phyloP scores from a whole-genome alignment of 2,329 filamentous ascomycete species.

The Trichoderma semiorbis region DNA sequence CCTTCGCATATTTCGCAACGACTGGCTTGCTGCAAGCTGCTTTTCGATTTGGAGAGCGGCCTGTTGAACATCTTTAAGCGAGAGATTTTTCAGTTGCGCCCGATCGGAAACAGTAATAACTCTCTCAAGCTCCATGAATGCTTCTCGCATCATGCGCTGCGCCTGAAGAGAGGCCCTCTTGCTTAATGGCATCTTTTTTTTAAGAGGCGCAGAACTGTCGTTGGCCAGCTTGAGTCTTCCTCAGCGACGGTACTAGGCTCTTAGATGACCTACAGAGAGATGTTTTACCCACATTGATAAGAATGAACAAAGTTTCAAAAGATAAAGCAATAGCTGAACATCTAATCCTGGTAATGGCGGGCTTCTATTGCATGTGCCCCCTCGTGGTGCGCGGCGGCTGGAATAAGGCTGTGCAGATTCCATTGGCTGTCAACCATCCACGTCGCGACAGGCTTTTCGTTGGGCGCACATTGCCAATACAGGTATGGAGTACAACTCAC shows the following conservation, averaged over 20 bases:
- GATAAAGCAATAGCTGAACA: not conserved
- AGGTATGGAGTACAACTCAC: not conserved
- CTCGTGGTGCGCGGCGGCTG: too few species aligned
- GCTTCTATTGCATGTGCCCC: too few species aligned
- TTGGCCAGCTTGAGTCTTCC: not conserved
- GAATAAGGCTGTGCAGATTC: not conserved
- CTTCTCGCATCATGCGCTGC: not conserved
- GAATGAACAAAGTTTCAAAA: not conserved
- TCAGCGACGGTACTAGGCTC: not conserved
- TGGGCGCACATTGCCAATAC: not conserved
- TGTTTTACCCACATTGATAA: not conserved
- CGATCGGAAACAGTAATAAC: not conserved
- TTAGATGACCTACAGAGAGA: not conserved
- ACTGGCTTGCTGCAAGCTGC: slow-evolving; percentile 35
- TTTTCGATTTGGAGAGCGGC: slow-evolving; percentile 39
- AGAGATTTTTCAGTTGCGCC: slow-evolving; percentile 22
- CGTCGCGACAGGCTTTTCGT: not conserved
- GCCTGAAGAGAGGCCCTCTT: not conserved
- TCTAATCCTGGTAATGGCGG: not conserved
- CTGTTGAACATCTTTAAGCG: slow-evolving; percentile 35
- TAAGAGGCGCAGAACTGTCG: not conserved
- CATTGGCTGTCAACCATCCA: not conserved
- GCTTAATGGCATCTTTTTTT: not conserved
- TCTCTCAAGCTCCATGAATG: not conserved
- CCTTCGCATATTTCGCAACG: slow-evolving; percentile 42